Percentiles rank a stretch among this genome's conserved stretches.
These are phyloP conservation scores for Epicoccum nigrum DNA, from an alignment of 2,329 filamentous ascomycete genomes.

Conservation along the genomic window DNA sequence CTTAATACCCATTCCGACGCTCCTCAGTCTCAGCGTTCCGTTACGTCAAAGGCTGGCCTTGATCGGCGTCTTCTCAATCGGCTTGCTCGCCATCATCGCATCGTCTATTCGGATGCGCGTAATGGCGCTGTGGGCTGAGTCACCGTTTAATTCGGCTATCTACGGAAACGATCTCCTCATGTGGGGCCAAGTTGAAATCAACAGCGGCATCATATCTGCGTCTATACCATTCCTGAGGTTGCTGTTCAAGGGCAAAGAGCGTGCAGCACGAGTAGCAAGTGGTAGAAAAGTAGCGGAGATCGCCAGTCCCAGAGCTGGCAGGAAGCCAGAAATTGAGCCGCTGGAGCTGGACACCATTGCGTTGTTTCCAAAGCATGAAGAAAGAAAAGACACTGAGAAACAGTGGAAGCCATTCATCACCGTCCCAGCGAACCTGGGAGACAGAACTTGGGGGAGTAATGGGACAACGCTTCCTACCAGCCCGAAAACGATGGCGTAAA, in stretches of 20 bases:
- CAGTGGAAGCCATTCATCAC: slow-evolving; percentile 45
- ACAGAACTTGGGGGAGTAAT: slow-evolving; percentile 28
- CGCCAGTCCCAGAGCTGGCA: slow-evolving; percentile 21
- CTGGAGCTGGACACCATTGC: slow-evolving; percentile 30
- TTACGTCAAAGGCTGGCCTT: slow-evolving; percentile 59
- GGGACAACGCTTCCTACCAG: slow-evolving; percentile 20
- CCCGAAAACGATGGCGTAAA: slow-evolving; percentile 7
- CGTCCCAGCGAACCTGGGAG: slow-evolving; percentile 39
- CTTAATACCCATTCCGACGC: slow-evolving; percentile 53
- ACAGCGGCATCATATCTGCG: slow-evolving; percentile 55
- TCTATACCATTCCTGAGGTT: slow-evolving; percentile 54
- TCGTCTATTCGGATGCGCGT: slow-evolving; percentile 47
- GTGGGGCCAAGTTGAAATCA: slow-evolving; percentile 57
- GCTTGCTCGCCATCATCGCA: slow-evolving; percentile 45
- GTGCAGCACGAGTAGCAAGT: slow-evolving; percentile 15
- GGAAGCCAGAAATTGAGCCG: slow-evolving; percentile 22
- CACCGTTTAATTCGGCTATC: slow-evolving; percentile 42
- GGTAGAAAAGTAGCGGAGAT: slow-evolving; percentile 19
- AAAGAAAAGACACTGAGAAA: slow-evolving; percentile 17
- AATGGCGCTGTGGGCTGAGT: slow-evolving; percentile 44
- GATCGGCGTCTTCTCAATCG: slow-evolving; percentile 45
- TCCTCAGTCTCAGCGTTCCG: slow-evolving; percentile 56
- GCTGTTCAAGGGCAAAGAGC: slow-evolving; percentile 42
- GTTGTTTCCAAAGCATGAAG: slow-evolving; percentile 17
- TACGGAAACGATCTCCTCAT: slow-evolving; percentile 47